Evolutionary conservation across 306 rosid species (phyloP), one percentile per base, ranked within the genome.

Genomic region (Prunus campanulata): DNA sequence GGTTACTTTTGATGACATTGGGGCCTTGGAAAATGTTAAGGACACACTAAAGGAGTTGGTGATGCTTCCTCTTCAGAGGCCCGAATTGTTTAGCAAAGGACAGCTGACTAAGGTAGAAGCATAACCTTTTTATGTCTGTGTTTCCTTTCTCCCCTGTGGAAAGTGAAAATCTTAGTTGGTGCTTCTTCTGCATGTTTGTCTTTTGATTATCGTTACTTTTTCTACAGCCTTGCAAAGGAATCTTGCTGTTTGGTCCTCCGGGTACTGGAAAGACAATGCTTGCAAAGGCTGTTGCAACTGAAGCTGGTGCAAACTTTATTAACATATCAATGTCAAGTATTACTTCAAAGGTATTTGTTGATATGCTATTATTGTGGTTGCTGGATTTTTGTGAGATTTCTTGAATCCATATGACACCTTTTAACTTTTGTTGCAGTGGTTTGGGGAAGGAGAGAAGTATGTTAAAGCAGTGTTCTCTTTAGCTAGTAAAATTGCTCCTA

Each of bases 191-290:
- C 22, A 22, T 72, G 16, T 74, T 24, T 72, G 51, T 30, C 39
- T 18, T 46, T 72, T 72, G 46, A 85, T 46, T 66, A 60, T 35
- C 14, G 61, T 66, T 84, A 50, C 44, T 79, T 66, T 62, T 71
- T 57, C 49, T 77, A 63, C 81, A 94, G 98, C 97, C 98, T 61
- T 92, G 97, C 91, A 94, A 94, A 86, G 98, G 98, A 78, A 94
- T 94, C 79, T 84, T 94, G 84, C 91, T 94, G 65, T 94, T 94
- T 82, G 98, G 98, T 0, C 98, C 98, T 24, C 98, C 98, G 30
- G 98, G 98, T 59, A 94, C 98, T 15, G 98, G 98, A 66, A 94
- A 94, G 80, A 94, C 98, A 27, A 94, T 94, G 98, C 98, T 94
- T 25, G 98, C 98, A 66, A 94, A 94, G 86, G 98, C 98, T 78